Evolutionary conservation across 2,329 filamentous ascomycete genomes (phyloP), one percentile per base, ranked within the genome.

Genomic region (Colletotrichum cordylinicola): DNA sequence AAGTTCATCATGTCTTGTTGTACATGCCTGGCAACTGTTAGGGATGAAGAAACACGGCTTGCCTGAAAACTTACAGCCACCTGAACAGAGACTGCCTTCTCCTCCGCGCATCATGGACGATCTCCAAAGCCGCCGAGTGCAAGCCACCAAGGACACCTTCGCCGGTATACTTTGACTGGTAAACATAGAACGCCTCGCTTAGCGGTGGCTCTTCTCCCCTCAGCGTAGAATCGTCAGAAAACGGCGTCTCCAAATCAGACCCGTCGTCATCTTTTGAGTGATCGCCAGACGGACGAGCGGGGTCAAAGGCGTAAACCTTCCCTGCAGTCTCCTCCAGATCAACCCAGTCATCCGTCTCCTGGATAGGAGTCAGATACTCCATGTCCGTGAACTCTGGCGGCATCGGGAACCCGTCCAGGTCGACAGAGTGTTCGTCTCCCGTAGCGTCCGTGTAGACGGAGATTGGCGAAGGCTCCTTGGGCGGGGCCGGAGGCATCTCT

Each of bases 1-100:
- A 88, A 84, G 70, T 83, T 86, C 83, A 88, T 84, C 6, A 83
- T 80, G 4, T 82, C 79, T 73, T 87, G 86, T 2, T 81, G 81
- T 24, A 87, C 74, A 75, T 88, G 84, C 2, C 84, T 85, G 15
- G 6, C 1, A 31, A 5, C 13, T 18, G 6, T 65, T 82, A 39
- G 83, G 78, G n/a, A n/a, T 8, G 7, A 16, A 12, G 10, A 4
- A 24, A 37, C 9, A 21, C 0, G 4, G 4, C 15, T 37, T 29
- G 4, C n/a, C 16, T 10, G 8, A 1, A 6, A 35, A 80, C 81
- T 72, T 67, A 85, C 82, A 88, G 82, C 86, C 86, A 88, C 77
- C 83, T 83, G 61, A 87, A 88, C 1, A 88, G 76, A 10, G 85
- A 81, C 15, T 83, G 81, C 5, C 79, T 80, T 35, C 80, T 81